Evolutionary conservation across 2,329 filamentous ascomycete genomes (phyloP).

Genomic region (Aspergillus nomiae): DNA sequence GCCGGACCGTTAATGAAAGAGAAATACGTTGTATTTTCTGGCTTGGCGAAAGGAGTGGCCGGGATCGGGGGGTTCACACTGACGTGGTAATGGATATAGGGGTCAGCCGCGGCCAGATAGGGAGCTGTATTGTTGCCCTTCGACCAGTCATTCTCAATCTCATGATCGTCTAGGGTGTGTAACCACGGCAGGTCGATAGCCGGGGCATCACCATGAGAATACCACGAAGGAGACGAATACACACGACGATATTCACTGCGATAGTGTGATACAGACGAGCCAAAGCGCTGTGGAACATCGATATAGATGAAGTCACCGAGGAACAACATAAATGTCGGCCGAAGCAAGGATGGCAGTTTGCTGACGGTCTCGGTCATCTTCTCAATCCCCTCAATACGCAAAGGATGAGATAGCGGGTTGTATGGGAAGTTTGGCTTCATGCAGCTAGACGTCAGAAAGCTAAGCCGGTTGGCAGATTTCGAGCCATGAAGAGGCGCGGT

Average conservation of each 20-base stretch:
- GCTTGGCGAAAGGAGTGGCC: slow-evolving; percentile 52
- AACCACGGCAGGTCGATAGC: slow-evolving; percentile 78
- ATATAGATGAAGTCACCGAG: slow-evolving; percentile 53
- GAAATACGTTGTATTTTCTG: slow-evolving; percentile 74
- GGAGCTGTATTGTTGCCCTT: slow-evolving; percentile 77
- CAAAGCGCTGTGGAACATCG: slow-evolving; percentile 82
- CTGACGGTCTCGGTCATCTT: slow-evolving; percentile 74
- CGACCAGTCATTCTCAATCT: slow-evolving; percentile 90
- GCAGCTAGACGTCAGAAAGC: slow-evolving; percentile 90
- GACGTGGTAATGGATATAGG: slow-evolving; percentile 84
- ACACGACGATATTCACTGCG: slow-evolving; percentile 90
- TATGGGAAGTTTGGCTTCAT: slow-evolving; percentile 92
- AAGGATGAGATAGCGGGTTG: slow-evolving; percentile 75
- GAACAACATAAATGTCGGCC: slow-evolving; percentile 62
- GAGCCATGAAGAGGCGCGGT: slow-evolving; percentile 72
- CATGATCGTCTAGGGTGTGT: slow-evolving; percentile 94
- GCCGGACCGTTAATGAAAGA: slow-evolving; percentile 87
- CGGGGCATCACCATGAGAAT: slow-evolving; percentile 64
- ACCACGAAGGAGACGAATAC: slow-evolving; percentile 95
- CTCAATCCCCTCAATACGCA: slow-evolving; percentile 78
- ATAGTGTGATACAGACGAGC: slow-evolving; percentile 72
- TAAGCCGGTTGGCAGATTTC: slow-evolving; percentile 69
- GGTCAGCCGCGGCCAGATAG: slow-evolving; percentile 76
- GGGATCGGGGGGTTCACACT: slow-evolving; percentile 75
- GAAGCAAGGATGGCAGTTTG: slow-evolving; percentile 60